Evolutionary conservation across 257 asterid genomes (phyloP), one percentile per base, ranked within the genome.

Genomic region (Cruciata laevipes): DNA sequence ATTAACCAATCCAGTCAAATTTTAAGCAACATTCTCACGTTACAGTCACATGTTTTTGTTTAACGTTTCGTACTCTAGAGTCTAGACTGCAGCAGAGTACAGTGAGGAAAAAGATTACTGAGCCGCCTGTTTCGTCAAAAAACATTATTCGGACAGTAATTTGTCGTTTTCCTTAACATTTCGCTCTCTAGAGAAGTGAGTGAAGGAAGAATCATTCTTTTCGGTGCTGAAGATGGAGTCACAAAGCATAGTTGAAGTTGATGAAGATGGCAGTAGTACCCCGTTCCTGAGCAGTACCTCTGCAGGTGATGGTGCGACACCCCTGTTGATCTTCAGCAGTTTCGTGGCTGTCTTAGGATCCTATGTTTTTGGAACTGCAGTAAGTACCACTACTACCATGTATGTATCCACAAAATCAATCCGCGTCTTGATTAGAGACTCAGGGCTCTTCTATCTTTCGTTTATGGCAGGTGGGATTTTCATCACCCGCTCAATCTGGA

Each of bases 281-380:
- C 78, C 76, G 52, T 66, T 77, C 14, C 78, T 77, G 38, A 9
- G 25, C 20, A 44, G 18, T 31, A 52, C 2, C 51, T 18, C 51
- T 42, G 51, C 51, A 42, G 51, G 18, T 21, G 20, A 53, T 18
- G 69, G 62, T 81, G 84, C 85, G 75, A 83, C 92, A 66, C 59
- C 69, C 42, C 64, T 81, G 76, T 83, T 91, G 65, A 78, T 88
- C 21, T 71, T 88, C 65, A 88, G 94, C 83, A 85, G 96, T 61
- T 51, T 83, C 12, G 85, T 87, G 65, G 90, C 96, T 21, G 90
- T 91, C 67, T 75, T 85, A 37, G 98, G 96, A 56, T 91, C 98
- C 71, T 91, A 70, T 70, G 96, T 80, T 68, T 87, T 91, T 79
- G 98, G 98, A 67, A 85, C 85, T 74, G 92, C 95, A 47, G 98